Evolutionary conservation across 768 basidiomycete genomes (phyloP), one percentile per base, ranked within the genome.

Genomic region (Tylopilus sp.): DNA sequence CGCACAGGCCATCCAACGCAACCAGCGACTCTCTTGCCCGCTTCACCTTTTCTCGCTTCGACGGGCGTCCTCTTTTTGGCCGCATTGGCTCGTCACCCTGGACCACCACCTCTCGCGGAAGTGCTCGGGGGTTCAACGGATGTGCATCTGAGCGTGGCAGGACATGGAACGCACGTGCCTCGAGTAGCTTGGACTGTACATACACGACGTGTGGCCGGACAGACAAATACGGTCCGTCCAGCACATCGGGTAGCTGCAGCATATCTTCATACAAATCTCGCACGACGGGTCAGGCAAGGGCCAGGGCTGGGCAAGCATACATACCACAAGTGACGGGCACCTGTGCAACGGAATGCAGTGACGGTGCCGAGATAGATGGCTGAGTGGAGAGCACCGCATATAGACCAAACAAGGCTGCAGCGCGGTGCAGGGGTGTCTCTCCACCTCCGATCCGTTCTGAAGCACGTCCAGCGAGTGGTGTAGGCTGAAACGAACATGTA

Each of bases 351-450:
- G 64, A 58, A 61, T 79, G 72, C 28, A 90, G 65, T 9, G 74
- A 57, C 20, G 84, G 83, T 4, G 74, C 70, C 4, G 79, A 74
- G 10, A 71, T 67, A 10, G 73, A 72, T 13, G 88, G 84, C 67
- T 91, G 91, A 10, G 86, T 83, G 50, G 69, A 72, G 62, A 80
- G 81, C 57, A 91, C 85, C 3, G 81, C 79, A 62, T 91, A 90
- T 42, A 86, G 63, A 4, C 76, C 83, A 62, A 90, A 89, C 21
- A 91, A 62, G 1, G 83, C 85, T 20, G 78, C 78, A 6, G 75
- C 75, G 53, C 82, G 77, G n/a, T 69, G 73, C 39, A 87, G 70
- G 5, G 79, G 80, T 8, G 77, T 65, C 59, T 82, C 78, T 1
- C 72, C 72, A 40, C 72, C 72, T 5, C 65, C 67, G 53, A 79